Evolutionary conservation across 345 rosid genomes (phyloP).

Genomic region (Toxicodendron radicans): DNA sequence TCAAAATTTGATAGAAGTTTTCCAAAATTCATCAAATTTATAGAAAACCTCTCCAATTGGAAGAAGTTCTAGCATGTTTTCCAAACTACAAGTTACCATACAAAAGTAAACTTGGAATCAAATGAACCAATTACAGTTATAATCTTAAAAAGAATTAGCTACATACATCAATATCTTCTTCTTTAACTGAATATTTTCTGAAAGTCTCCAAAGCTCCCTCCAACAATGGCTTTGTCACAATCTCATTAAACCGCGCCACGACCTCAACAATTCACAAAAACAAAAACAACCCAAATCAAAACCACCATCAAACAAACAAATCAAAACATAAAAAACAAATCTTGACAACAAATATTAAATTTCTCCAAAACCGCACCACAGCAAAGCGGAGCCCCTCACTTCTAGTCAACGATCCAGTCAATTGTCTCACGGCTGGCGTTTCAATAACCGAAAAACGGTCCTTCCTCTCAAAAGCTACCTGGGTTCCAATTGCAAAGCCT

Average conservation of each 20-base stretch:
- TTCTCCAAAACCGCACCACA: constrained; percentile 45
- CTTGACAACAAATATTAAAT: not conserved
- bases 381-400: constrained; percentile 86
- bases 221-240: constrained; percentile 74
- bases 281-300: not conserved
- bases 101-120: not conserved
- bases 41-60: not conserved
- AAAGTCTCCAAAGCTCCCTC: constrained; percentile 92
- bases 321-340: not conserved
- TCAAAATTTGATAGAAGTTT: no score
- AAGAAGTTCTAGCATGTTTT: no score
- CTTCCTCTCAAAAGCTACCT: constrained; percentile 33
- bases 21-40: not conserved
- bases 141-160: not conserved
- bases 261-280: constrained; percentile 41
- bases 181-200: constrained; percentile 73
- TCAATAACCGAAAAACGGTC: constrained; percentile 36
- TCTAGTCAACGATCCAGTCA: constrained; percentile 64
- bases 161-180: constrained; percentile 76
- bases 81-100: no score
- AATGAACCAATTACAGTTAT: not conserved
- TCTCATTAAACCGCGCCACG: constrained; percentile 94
- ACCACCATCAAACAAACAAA: not conserved
- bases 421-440: constrained; percentile 59
- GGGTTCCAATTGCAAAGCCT: constrained; percentile 35